Percentiles rank a stretch among this genome's conserved stretches.
Evolutionary conservation across 805 yeast species (phyloP).

Genomic region (Ogataea henricii): DNA sequence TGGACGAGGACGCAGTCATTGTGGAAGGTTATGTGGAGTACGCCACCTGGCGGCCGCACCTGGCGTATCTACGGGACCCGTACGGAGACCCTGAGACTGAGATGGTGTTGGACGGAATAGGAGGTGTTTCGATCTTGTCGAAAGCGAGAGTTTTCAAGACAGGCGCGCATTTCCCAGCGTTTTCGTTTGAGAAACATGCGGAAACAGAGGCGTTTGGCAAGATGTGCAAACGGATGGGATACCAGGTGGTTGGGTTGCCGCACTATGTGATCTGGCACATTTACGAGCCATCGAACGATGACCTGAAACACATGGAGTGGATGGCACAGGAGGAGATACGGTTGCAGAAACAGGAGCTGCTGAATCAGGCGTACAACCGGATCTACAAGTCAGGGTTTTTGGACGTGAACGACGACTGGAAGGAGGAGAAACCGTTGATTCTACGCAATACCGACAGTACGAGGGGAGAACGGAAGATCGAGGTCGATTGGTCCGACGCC

Average conservation of each 20-base stretch:
- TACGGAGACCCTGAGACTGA: constrained; percentile 93
- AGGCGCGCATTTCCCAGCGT: constrained; percentile 96
- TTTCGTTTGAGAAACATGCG: constrained; percentile 93
- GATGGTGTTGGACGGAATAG: constrained; percentile 93
- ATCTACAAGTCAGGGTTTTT: constrained; percentile 80
- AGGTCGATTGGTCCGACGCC: constrained; percentile 71
- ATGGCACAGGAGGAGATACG: constrained; percentile 79
- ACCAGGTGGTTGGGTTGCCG: constrained; percentile 83
- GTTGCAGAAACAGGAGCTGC: constrained; percentile 59
- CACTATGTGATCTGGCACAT: constrained; percentile 97
- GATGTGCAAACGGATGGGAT: constrained; percentile 83
- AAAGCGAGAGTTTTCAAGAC: constrained; percentile 82
- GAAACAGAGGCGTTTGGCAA: constrained; percentile 98
- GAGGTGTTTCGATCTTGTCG: constrained; percentile 92
- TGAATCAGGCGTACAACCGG: constrained; percentile 64
- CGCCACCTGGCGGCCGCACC: constrained; percentile 97
- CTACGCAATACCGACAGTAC: constrained; percentile 75
- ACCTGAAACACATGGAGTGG: constrained; percentile 81
- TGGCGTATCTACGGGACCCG: constrained; percentile 93
- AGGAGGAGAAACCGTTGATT: constrained; percentile 64
- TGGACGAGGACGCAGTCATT: constrained; percentile 93
- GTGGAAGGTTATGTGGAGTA: constrained; percentile 98
- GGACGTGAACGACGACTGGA: constrained; percentile 75
- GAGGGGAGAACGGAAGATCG: constrained; percentile 43
- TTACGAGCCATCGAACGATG: constrained; percentile 94